These are phyloP conservation scores for Poterioochromonas sp. DNA, from an alignment of 352 stramenopile genomes.

Conservation along the genomic window DNA sequence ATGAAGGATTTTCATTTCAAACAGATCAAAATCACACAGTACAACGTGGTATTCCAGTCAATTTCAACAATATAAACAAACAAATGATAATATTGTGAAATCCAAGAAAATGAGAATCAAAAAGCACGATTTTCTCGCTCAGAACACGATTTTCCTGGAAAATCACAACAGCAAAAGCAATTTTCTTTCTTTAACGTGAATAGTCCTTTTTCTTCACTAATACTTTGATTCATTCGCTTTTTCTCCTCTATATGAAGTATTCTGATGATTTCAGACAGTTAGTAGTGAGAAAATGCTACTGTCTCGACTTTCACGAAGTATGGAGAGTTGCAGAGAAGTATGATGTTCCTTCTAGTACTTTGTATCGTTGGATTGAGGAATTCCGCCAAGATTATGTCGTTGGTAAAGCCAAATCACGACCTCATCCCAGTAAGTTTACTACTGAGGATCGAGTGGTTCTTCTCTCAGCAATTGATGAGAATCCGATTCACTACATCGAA, in stretches of 20 bases:
- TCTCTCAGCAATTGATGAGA: constrained; percentile 13
- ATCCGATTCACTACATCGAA: constrained; percentile 10
- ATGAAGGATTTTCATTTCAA: too few species aligned
- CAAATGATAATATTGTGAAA: too few species aligned
- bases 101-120: constrained; percentile 15
- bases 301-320: constrained; percentile 11
- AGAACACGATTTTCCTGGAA: constrained; percentile 13
- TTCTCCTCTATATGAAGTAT: constrained; percentile 15
- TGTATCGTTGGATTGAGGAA: constrained; percentile 13
- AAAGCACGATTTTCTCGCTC: constrained; percentile 11
- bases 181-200: constrained; percentile 17
- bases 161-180: constrained; percentile 14
- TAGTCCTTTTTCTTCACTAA: constrained; percentile 15
- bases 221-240: constrained; percentile 15
- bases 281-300: constrained; percentile 14
- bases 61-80: too few species aligned
- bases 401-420: constrained; percentile 11
- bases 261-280: constrained; percentile 14
- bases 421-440: constrained; percentile 13
- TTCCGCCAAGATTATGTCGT: constrained; percentile 11
- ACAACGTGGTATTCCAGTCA: too few species aligned
- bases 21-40: too few species aligned
- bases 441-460: constrained; percentile 10
- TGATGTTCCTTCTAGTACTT: constrained; percentile 14
- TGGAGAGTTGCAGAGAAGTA: constrained; percentile 11